Evolutionary conservation across 2,329 filamentous ascomycete species (phyloP), one percentile per base, ranked within the genome.

Genomic region (Ceratocystis smalleyi): DNA sequence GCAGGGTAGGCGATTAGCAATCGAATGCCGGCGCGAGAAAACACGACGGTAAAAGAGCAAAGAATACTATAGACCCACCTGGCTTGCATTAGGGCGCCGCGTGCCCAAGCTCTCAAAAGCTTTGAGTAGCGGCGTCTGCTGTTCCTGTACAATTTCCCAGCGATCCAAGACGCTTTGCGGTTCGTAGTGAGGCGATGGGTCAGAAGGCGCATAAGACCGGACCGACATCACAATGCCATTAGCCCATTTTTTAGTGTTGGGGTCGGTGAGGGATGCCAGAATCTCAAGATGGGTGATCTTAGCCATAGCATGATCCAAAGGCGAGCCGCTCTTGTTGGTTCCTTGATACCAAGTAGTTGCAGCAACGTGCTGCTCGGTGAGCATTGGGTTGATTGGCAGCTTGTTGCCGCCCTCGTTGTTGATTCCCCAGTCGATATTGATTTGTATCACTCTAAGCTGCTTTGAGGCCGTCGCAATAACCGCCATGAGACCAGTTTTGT

Each of bases 141-240:
- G 79, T 40, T 88, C 83, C 40, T 81, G 79, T 8, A 92, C 72
- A 15, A 95, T 76, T 69, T 94, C 86, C 92, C 92, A 97, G 67
- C 87, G 82, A 68, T 90, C 85, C 67, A 97, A 79, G 49, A 91
- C 81, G 69, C 86, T 95, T 69, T 87, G 83, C 0, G 83, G 77
- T 40, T 85, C 83, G 68, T 85, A 83, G 51, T 81, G 84, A 35
- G 85, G 79, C 35, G 79, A 79, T 40, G 65, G 65, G 12, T 66
- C 65, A 17, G 65, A 65, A 22, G 63, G 63, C 15, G 63, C 65
- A 32, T 67, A 64, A n/a, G 65, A 67, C 8, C 65, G 65, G 15
- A 66, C 65, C 4, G 62, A 64, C 62, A 66, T 62, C 12, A 66
- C 49, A 17, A 66, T 59, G 10, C 62, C 65, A 24, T 66, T 66